These are phyloP conservation scores for Aspergillus incahuasiensis DNA, from an alignment of 495 filamentous ascomycete genomes.

Conservation along the genomic window DNA sequence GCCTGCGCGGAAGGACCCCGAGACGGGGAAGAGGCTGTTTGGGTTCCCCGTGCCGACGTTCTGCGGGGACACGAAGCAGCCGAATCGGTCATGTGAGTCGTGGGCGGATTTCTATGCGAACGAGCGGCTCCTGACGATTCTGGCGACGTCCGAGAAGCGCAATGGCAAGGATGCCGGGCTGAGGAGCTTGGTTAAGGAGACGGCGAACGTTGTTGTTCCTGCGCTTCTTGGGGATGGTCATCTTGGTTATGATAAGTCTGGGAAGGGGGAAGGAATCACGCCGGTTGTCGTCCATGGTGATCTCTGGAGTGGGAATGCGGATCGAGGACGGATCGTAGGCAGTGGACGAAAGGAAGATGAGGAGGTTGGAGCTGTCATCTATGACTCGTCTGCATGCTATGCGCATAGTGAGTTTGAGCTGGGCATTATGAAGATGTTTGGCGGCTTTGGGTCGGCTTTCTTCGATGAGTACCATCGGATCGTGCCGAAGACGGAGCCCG, in stretches of 20 bases:
- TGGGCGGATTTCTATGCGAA: slow-evolving; percentile 86
- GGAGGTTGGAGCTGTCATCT: slow-evolving; percentile 73
- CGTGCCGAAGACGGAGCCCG: slow-evolving; percentile 74
- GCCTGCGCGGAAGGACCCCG: slow-evolving; percentile 54
- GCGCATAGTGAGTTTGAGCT: slow-evolving; percentile 87
- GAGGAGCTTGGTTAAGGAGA: slow-evolving; percentile 57
- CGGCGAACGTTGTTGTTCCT: slow-evolving; percentile 60
- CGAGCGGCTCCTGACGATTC: slow-evolving; percentile 62
- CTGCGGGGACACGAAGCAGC: slow-evolving; percentile 79
- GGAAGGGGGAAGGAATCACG: slow-evolving; percentile 44
- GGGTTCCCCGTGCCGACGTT: slow-evolving; percentile 82
- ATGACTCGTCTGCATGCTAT: slow-evolving; percentile 74
- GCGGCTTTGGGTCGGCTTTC: slow-evolving; percentile 71
- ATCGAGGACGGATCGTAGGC: slow-evolving; percentile 57
- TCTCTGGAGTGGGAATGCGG: slow-evolving; percentile 84
- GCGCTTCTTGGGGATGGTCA: slow-evolving; percentile 62
- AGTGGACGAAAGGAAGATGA: slow-evolving; percentile 26
- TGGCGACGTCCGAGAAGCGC: slow-evolving; percentile 48
- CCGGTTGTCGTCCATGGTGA: slow-evolving; percentile 89
- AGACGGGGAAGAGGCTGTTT: slow-evolving; percentile 57
- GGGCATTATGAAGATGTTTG: slow-evolving; percentile 96
- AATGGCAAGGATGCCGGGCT: slow-evolving; percentile 64
- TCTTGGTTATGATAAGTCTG: slow-evolving; percentile 49
- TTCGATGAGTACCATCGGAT: slow-evolving; percentile 70
- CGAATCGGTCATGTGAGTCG: slow-evolving; percentile 60